These are phyloP conservation scores for Corymbia maculata DNA, from an alignment of 345 rosid species.

Conservation along the genomic window DNA sequence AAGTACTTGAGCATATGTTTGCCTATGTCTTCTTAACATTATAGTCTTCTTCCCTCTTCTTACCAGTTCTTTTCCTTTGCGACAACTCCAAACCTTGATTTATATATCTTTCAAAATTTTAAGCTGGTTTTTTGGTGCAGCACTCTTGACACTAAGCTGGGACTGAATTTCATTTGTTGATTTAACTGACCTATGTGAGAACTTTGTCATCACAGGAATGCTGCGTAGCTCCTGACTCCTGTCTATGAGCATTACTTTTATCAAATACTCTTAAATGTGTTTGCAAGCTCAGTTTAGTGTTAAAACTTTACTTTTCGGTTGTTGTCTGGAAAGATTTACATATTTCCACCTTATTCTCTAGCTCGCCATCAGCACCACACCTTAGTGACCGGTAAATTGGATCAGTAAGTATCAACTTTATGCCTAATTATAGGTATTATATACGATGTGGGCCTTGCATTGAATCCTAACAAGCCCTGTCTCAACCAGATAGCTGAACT, in stretches of 20 bases:
- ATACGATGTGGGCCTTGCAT: not conserved
- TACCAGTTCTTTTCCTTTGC: not conserved
- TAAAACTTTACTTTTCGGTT: not conserved
- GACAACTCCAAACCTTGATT: not conserved
- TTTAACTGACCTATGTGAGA: not conserved
- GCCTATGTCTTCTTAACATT: not conserved
- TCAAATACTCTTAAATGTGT: not conserved
- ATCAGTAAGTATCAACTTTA: not conserved
- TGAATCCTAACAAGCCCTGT: not conserved
- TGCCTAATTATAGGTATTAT: not conserved
- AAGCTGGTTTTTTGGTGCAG: not conserved
- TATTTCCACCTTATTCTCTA: not conserved
- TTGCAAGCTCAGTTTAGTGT: not conserved
- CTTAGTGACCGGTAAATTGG: not conserved
- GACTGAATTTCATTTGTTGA: not conserved
- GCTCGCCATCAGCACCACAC: not conserved
- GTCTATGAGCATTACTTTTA: not conserved
- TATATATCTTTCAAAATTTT: not conserved
- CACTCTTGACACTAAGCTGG: not conserved
- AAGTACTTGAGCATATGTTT: not conserved
- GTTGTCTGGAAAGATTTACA: not conserved
- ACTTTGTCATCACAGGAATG: not conserved
- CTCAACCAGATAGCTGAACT: not conserved
- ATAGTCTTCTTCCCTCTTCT: not conserved
- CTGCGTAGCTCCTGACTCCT: not conserved